Evolutionary conservation across 345 rosid genomes (phyloP).

Genomic region (Noccaea bulbosa): DNA sequence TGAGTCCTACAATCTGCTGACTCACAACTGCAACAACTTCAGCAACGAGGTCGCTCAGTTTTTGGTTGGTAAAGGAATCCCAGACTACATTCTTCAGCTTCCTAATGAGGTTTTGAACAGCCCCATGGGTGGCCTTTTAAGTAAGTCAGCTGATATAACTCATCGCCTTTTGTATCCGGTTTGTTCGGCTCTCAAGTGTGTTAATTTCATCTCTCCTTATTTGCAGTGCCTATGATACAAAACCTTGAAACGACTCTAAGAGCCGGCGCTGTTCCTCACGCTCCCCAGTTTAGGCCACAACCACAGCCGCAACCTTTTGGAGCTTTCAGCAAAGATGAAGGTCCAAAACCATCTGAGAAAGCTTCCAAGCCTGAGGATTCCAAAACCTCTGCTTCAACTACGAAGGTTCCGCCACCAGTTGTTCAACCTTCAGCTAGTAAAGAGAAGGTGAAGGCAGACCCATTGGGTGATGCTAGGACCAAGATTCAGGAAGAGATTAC

Average conservation of each 20-base stretch:
- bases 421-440: slow-evolving; percentile 42
- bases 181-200: background rate
- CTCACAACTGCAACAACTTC: slow-evolving; percentile 95
- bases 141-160: slow-evolving; percentile 53
- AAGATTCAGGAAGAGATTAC: slow-evolving; percentile 89
- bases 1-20: slow-evolving; percentile 74
- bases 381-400: slow-evolving; percentile 19
- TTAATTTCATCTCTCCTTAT: background rate
- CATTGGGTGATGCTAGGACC: slow-evolving; percentile 71
- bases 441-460: slow-evolving; percentile 53
- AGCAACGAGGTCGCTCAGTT: slow-evolving; percentile 91
- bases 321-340: slow-evolving; percentile 38
- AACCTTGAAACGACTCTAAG: slow-evolving; percentile 74
- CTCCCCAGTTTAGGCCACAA: slow-evolving; percentile 78
- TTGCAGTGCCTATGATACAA: slow-evolving; percentile 95
- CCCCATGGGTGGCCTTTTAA: slow-evolving; percentile 86
- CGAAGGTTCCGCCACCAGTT: slow-evolving; percentile 37
- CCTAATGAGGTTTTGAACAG: slow-evolving; percentile 90
- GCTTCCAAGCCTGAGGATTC: slow-evolving; percentile 32
- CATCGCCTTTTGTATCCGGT: background rate
- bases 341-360: slow-evolving; percentile 30
- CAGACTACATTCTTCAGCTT: slow-evolving; percentile 83
- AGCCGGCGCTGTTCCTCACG: slow-evolving; percentile 90
- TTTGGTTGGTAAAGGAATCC: slow-evolving; percentile 78
- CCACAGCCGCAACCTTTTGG: slow-evolving; percentile 48